Evolutionary conservation across 2,329 filamentous ascomycete species (phyloP), one percentile per base, ranked within the genome.

Genomic region (Cyphellophora attinorum): DNA sequence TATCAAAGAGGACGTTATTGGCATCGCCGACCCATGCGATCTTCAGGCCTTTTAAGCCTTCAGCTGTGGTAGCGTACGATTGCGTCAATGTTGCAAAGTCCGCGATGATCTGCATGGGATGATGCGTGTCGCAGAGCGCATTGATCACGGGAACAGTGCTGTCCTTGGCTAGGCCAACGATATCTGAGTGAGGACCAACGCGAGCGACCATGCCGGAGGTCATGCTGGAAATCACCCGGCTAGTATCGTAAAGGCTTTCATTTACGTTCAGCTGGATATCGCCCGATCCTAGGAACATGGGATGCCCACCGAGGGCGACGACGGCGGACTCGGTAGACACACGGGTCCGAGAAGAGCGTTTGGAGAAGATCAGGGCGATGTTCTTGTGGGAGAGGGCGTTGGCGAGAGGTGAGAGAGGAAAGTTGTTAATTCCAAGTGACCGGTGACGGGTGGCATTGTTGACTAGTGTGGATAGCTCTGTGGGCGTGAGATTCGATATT

Each of bases 241-340:
- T 80, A 4, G 88, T 95, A 60, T 98, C 91, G 55, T 85, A 81
- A n/a, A 96, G 70, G 4, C 84, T 88, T 62, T 98, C 91, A 52
- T 98, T 98, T 45, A 65, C 91, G 34, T 91, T 91, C 13, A 98
- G 70, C 60, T 98, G 91, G 43, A 98, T 98, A 55, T 98, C 91
- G 36, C 93, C 81, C 55, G 88, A 91, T 51, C 88, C 86, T 39
- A 98, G 62, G 57, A 98, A 98, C 88, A 98, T 95, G 14, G 91
- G 80, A 51, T 94, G 82, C 0, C 89, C 91, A 23, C 88, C 86
- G 68, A 98, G 73, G 40, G 84, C 68, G n/a, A 81, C 75, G 23
- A 95, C 79, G 10, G 91, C 91, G 5, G 81, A 81, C 66, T 98
- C 91, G 2, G 88, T 95, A 2, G 86, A 94, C 19, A 98, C 80